Evolutionary conservation across 2,329 filamentous ascomycete genomes (phyloP).

Genomic region (Laburnicola sp.): DNA sequence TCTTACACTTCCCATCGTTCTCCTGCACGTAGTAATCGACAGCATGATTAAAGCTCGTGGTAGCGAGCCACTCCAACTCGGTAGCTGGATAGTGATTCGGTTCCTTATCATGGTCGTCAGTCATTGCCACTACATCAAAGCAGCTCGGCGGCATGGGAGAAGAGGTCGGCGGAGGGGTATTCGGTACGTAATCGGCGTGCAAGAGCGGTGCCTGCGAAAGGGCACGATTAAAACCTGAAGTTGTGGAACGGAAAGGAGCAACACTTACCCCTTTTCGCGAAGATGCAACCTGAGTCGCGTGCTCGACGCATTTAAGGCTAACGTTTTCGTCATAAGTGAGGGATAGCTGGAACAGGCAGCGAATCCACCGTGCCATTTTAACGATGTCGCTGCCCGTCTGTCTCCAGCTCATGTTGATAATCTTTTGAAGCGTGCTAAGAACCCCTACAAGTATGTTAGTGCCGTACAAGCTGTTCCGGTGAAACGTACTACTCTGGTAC

Average conservation of each 20-base stretch:
- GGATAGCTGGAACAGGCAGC: conserved; percentile 73
- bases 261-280: conserved; percentile 33
- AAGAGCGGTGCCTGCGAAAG: conserved; percentile 8
- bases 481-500: conserved; percentile 38
- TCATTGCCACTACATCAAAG: conserved; percentile 7
- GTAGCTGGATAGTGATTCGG: conserved; percentile 61
- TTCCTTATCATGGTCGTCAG: conserved; percentile 38
- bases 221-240: not conserved
- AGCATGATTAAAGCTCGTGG: conserved; percentile 63
- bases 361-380: conserved; percentile 74
- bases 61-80: conserved; percentile 77
- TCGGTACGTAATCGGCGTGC: conserved; percentile 4
- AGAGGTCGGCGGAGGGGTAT: conserved; percentile 21
- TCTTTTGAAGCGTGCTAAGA: conserved; percentile 58
- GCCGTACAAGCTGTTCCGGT: not conserved
- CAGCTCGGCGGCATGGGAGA: conserved; percentile 10
- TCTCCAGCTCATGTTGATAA: conserved; percentile 69
- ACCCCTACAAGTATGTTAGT: conserved; percentile 26
- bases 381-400: conserved; percentile 59
- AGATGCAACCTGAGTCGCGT: conserved; percentile 53
- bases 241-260: not conserved
- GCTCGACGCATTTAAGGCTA: conserved; percentile 65
- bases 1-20: conserved; percentile 58
- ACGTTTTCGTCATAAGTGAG: conserved; percentile 60
- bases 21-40: conserved; percentile 60